Base-by-base conservation (phyloP, 352 stramenopile genomes). In the Pythium grandisporangium region DNA sequence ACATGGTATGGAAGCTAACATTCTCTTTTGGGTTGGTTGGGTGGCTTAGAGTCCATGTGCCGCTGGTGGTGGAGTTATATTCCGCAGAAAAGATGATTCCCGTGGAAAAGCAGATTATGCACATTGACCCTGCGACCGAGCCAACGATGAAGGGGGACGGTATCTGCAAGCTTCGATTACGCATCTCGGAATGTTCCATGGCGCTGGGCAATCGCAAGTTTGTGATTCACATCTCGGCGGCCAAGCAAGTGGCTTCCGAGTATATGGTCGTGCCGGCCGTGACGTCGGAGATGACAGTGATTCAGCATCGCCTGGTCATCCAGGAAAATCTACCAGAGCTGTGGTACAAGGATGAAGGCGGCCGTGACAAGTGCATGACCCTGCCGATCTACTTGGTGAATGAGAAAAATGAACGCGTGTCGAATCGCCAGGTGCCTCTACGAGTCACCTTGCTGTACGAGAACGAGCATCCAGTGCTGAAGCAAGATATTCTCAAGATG, bases 401-500 rank as follows among this genome's bases (percentile, higher is more conserved):
- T 37, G 61, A 84, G 17, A 89, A 86, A 56, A 78, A 80, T 51
- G 70, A 89, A 36, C 71, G 73, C 17, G 75, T 89, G 14, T 66
- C 72, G 37, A 84, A 78, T 37, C 75, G 75, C 3, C 70, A 73
- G 24, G 81, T 92, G 34, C 78, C 78, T 2, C 58, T 92, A 16
- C 68, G 73, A 6, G 75, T 92, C 27, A 92, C 75, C 19, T 58
- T 96, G 41, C 63, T 94, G 0, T 92, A 92, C 38, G 84, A 95
- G 33, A 92, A 80, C 55, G 83, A 92, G 39, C 73, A 93, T 55
- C 78, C 70, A 7, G 88, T 97, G 26, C 66, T 93, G 3, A 97
- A 98, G 62, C 93, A 98, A 56, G 84, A 98, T 51, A 96, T 97
- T 34, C 53, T 98, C 14, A 93, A 96, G 57, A 84, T 93, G 55